Conservation (phyloP, 371 early-diverging fungal genomes). For the Mucor lusitanicus region DNA sequence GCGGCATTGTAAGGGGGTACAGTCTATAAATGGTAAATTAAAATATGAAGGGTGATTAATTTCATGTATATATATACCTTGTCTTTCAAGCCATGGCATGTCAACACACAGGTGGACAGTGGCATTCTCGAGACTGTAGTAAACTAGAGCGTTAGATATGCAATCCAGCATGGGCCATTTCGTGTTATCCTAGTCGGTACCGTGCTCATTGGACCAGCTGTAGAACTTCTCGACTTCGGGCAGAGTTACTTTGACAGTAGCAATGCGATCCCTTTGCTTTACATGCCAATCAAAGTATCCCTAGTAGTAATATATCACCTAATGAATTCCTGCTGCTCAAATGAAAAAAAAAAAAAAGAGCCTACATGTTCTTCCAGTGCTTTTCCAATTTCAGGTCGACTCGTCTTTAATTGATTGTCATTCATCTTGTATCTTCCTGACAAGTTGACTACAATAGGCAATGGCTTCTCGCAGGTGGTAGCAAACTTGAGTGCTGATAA, state of each 20-base stretch:
- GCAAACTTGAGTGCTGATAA: constrained; percentile 58
- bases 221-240: constrained; percentile 39
- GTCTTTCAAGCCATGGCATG: constrained; percentile 61
- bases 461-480: constrained; percentile 38
- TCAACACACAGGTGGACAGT: constrained; percentile 55
- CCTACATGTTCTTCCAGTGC: constrained; percentile 32
- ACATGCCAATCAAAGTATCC: constrained; percentile 49
- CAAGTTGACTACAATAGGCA: constrained; percentile 53
- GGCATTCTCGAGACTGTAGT: constrained; percentile 50
- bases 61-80: constrained; percentile 28
- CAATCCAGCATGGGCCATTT: too few species aligned
- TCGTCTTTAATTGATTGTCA: constrained; percentile 32
- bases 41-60: constrained; percentile 6
- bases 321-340: neutral
- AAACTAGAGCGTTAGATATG: neutral
- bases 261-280: constrained; percentile 34
- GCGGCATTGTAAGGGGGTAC: constrained; percentile 62
- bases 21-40: constrained; percentile 33
- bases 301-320: constrained; percentile 16
- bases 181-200: constrained; percentile 8
- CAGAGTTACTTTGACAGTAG: constrained; percentile 35
- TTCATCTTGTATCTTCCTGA: constrained; percentile 61
- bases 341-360: neutral
- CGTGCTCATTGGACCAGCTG: constrained; percentile 46
- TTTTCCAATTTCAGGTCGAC: constrained; percentile 33